Base-by-base conservation (phyloP, 331 rosid species). In the Quercus lobata region DNA sequence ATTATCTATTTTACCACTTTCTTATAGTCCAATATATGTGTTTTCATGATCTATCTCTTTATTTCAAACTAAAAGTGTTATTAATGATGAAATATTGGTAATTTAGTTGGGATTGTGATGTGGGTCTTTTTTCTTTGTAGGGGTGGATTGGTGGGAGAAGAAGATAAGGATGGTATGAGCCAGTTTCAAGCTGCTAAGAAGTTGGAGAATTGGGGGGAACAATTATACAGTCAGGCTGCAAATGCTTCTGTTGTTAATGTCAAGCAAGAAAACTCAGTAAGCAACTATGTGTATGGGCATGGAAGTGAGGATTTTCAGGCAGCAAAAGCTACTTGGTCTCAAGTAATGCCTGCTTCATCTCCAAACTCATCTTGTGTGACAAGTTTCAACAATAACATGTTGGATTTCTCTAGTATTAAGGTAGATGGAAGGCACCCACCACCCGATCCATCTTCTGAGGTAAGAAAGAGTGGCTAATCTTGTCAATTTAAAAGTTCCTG, bases 371-470 rank as follows among this genome's bases (percentile, higher is more conserved):
- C 98, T 14, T 87, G 97, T 79, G 89, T 91, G 52, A 90, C 96
- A 14, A 91, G 89, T 82, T 94, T 93, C 86, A 92, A 86, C 57
- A 91, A 78, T 86, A 91, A 87, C 89, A 85, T 93, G 85, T 81
- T 96, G 80, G 99, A 96, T 87, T 96, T 96, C 84, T 80, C 99
- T 49, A 88, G 78, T 86, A 91, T 49, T 78, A 73, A 81, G 66
- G 76, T 75, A 5, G 82, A 86, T 53, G 80, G 70, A 17, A 87
- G 86, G 82, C 88, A 82, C 76, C 91, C 89, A 5, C 88, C 89
- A 24, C 88, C 83, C 46, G 96, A 88, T 89, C 94, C 84, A 70
- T 87, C 98, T 72, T 88, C 97, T 44, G 97, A 96, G 98, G 99
- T 92, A 73, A 75, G 53, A 55, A 35, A 54, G 9, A 35, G 15